These are phyloP conservation scores for Leccinum broughii DNA, from an alignment of 768 basidiomycete genomes.

Conservation along the genomic window DNA sequence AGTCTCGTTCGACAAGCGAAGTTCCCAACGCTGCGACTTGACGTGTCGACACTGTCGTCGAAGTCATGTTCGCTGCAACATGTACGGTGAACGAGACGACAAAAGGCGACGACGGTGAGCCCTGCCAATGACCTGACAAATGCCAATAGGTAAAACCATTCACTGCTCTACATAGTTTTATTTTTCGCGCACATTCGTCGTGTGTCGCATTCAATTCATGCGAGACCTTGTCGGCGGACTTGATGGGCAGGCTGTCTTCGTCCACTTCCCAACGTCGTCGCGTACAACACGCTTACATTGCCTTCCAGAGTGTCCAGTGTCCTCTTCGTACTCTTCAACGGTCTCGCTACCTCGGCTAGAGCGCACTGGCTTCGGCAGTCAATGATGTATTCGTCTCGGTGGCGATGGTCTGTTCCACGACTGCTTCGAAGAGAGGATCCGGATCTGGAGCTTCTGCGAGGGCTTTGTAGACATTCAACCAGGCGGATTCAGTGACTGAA, in stretches of 20 bases:
- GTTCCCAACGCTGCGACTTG: conserved; percentile 85
- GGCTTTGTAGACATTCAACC: conserved; percentile 93
- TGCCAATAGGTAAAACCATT: conserved; percentile 19
- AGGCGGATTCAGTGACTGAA: conserved; percentile 91
- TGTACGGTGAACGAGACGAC: not conserved
- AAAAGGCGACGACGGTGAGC: not conserved
- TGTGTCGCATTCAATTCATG: conserved; percentile 96
- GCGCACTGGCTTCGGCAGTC: conserved; percentile 68
- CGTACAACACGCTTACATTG: conserved; percentile 53
- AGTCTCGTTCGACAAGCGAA: conserved; percentile 88
- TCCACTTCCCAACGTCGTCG: not conserved
- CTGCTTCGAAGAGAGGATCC: conserved; percentile 92
- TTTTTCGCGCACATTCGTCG: conserved; percentile 88
- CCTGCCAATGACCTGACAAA: not conserved
- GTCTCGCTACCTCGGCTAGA: conserved; percentile 71
- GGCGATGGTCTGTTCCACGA: conserved; percentile 94
- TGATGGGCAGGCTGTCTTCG: conserved; percentile 4
- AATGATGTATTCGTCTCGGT: conserved; percentile 36
- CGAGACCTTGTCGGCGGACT: conserved; percentile 64
- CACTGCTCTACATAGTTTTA: conserved; percentile 83
- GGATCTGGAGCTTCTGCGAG: conserved; percentile 97
- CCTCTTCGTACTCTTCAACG: conserved; percentile 69
- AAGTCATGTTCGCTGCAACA: conserved; percentile 76
- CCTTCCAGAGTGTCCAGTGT: conserved; percentile 79
- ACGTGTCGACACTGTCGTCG: conserved; percentile 74